These are phyloP conservation scores for Microcos paniculata DNA, from an alignment of 345 rosid genomes.

Conservation along the genomic window DNA sequence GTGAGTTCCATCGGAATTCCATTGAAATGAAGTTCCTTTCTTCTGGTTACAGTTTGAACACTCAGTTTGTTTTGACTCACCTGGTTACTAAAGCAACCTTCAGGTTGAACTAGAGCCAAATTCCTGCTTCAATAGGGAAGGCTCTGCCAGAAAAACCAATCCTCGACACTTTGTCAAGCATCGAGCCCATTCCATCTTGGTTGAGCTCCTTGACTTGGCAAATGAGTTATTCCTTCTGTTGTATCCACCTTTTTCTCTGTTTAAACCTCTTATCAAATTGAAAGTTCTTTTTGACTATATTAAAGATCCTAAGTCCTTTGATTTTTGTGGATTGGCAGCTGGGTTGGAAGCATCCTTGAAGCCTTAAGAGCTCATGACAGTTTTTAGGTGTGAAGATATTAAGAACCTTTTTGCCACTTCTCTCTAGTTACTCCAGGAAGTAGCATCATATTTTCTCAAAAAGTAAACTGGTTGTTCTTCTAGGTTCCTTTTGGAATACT, in stretches of 20 bases:
- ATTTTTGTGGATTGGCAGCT: conserved; percentile 46
- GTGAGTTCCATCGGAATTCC: not conserved
- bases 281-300: not conserved
- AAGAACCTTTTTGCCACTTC: not conserved
- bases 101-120: not conserved
- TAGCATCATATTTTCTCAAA: not conserved
- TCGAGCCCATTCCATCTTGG: too few relatives aligned
- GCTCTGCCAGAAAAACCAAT: not conserved
- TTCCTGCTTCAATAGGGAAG: not conserved
- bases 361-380: conserved; percentile 51
- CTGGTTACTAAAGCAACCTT: not conserved
- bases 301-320: not conserved
- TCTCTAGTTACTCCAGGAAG: not conserved
- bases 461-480: not conserved
- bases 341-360: conserved; percentile 80
- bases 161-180: not conserved
- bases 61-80: not conserved
- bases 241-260: not conserved
- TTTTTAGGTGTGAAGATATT: conserved; percentile 17
- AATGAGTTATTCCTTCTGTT: not conserved
- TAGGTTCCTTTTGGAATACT: conserved; percentile 11
- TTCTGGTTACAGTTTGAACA: not conserved
- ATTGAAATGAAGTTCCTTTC: not conserved
- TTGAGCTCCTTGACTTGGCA: conserved; percentile 6
- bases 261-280: not conserved